Evolutionary conservation across 495 filamentous ascomycete species (phyloP).

Genomic region (Aspergillus leporis): DNA sequence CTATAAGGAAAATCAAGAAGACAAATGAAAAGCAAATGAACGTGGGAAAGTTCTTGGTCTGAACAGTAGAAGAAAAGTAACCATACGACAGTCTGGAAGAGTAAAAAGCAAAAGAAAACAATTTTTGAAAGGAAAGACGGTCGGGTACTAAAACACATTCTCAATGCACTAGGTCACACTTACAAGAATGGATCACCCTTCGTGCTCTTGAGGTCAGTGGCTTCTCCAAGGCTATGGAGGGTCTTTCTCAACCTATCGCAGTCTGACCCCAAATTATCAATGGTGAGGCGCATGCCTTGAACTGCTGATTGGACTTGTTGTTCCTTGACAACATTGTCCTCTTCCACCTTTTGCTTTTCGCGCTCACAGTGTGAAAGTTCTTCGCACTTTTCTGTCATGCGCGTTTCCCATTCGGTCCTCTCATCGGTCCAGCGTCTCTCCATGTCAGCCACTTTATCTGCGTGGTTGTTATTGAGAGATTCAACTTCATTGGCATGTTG

Average conservation of each 20-base stretch:
- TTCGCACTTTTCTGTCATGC: slow-evolving; percentile 40
- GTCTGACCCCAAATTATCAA: slow-evolving; percentile 53
- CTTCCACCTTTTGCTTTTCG: slow-evolving; percentile 51
- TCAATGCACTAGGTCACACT: slow-evolving; percentile 48
- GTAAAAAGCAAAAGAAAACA: slow-evolving; percentile 20
- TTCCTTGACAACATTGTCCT: slow-evolving; percentile 50
- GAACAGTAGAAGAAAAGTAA: slow-evolving; percentile 12
- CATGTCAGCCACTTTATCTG: slow-evolving; percentile 40
- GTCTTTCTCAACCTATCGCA: slow-evolving; percentile 59
- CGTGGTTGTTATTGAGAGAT: slow-evolving; percentile 24
- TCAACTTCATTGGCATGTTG: slow-evolving; percentile 36
- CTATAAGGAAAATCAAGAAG: slow-evolving; percentile 29
- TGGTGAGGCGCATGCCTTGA: slow-evolving; percentile 51
- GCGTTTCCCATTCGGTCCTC: slow-evolving; percentile 32
- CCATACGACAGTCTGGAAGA: slow-evolving; percentile 20
- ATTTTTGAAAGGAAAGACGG: slow-evolving; percentile 20
- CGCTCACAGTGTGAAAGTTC: slow-evolving; percentile 39
- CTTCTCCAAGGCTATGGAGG: slow-evolving; percentile 57
- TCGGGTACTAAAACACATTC: slow-evolving; percentile 23
- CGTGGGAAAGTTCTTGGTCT: slow-evolving; percentile 4
- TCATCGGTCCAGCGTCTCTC: slow-evolving; percentile 41
- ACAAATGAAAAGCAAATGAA: slow-evolving; percentile 21
- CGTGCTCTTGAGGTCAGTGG: slow-evolving; percentile 57
- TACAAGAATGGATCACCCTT: slow-evolving; percentile 65
- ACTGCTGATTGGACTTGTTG: slow-evolving; percentile 49